phyloP scores from a whole-genome alignment of 1,284 basidiomycete genomes.

The Apiotrichum gamsii region DNA sequence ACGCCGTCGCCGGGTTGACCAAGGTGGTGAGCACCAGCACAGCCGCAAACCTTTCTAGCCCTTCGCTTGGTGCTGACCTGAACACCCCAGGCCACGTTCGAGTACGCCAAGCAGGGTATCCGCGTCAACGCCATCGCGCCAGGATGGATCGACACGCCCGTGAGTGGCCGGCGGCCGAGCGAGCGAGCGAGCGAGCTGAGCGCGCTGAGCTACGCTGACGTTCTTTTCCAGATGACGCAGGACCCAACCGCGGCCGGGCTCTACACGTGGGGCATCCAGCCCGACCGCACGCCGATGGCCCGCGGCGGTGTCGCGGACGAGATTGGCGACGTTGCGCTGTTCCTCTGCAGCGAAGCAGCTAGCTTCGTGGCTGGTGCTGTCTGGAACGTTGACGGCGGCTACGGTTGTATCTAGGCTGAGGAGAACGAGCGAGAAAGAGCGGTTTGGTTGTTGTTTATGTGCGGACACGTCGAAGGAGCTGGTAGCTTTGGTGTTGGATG shows the following conservation, averaged over 20 bases:
- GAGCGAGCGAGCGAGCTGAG: no score
- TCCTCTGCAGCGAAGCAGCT: slow-evolving; percentile 29
- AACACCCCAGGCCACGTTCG: slow-evolving; percentile 11
- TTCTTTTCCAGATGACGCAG: neutral
- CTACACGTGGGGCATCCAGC: slow-evolving; percentile 9
- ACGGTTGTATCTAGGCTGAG: neutral
- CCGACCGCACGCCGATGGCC: slow-evolving; percentile 4
- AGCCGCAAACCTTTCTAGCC: no score
- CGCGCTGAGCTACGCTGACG: no score
- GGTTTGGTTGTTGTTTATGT: no score
- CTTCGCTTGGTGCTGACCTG: no score
- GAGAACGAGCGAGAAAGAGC: no score
- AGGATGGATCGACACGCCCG: slow-evolving; percentile 12
- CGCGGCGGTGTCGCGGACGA: slow-evolving; percentile 27
- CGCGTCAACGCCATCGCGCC: slow-evolving; percentile 21
- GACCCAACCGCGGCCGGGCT: neutral
- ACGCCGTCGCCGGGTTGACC: slow-evolving; percentile 19
- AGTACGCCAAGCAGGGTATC: slow-evolving; percentile 14
- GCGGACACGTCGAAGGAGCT: no score
- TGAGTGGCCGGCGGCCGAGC: no score
- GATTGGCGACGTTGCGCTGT: slow-evolving; percentile 31
- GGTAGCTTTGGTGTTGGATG: no score
- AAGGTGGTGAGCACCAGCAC: no score
- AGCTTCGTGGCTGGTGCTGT: slow-evolving; percentile 29
- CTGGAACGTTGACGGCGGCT: slow-evolving; percentile 35